Evolutionary conservation across 1,284 basidiomycete genomes (phyloP).

Genomic region (Boletus chippewaensis): DNA sequence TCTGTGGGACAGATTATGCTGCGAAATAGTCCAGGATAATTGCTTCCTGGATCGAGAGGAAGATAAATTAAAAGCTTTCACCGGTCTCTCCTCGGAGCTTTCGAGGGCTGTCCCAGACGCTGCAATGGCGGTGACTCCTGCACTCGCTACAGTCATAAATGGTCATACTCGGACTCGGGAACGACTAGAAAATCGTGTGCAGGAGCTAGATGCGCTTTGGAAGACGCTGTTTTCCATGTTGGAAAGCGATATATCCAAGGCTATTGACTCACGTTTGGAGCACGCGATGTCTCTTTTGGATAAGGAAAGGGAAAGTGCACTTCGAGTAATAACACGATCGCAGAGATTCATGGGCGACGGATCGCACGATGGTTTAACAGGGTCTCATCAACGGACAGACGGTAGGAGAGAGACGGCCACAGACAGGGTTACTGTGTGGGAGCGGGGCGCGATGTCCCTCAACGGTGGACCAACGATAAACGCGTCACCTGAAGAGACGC

Average conservation of each 20-base stretch:
- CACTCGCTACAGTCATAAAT: constrained; percentile 39
- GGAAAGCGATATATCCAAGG: constrained; percentile 35
- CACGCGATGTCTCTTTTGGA: constrained; percentile 33
- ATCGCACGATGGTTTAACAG: constrained; percentile 7
- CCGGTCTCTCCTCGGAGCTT: constrained; percentile 41
- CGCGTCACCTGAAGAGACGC: constrained; percentile 13
- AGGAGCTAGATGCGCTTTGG: constrained; percentile 40
- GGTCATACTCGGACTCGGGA: constrained; percentile 40
- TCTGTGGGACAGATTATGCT: constrained; percentile 36
- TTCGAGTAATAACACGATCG: constrained; percentile 18
- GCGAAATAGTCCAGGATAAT: constrained; percentile 38
- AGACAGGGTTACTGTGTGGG: constrained; percentile 16
- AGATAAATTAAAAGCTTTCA: constrained; percentile 38
- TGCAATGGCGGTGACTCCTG: constrained; percentile 37
- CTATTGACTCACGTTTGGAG: constrained; percentile 37
- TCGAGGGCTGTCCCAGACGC: constrained; percentile 39
- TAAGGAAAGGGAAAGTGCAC: constrained; percentile 31
- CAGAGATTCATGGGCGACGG: constrained; percentile 15
- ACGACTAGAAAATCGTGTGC: constrained; percentile 35
- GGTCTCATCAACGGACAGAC: constrained; percentile 14
- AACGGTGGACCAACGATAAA: constrained; percentile 9
- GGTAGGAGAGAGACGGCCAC: constrained; percentile 12
- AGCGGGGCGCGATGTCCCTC: constrained; percentile 10
- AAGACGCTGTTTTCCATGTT: constrained; percentile 39
- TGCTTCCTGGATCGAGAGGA: constrained; percentile 39